These are phyloP conservation scores for Vigna nakashimae DNA, from an alignment of 306 rosid species.

Conservation along the genomic window DNA sequence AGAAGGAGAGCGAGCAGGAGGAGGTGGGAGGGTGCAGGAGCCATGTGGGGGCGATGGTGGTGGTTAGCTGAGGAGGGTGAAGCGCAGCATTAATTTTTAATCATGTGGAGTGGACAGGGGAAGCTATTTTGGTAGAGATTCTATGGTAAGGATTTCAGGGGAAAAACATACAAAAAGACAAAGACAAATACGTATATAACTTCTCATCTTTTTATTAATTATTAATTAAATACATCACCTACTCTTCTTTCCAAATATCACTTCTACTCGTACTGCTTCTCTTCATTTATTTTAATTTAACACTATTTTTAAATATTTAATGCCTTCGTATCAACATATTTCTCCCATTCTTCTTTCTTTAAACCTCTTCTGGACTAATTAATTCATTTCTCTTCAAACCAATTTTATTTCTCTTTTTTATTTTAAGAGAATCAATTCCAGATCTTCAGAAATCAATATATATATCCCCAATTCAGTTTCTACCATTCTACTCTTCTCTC, in stretches of 20 bases:
- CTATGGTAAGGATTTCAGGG: conserved; percentile 48
- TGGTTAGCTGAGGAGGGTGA: conserved; percentile 25
- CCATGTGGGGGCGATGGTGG: conserved; percentile 48
- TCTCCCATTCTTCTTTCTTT: too few species aligned
- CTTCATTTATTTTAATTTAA: too few species aligned
- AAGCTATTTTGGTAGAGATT: conserved; percentile 49
- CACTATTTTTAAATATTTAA: background rate
- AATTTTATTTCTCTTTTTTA: too few species aligned
- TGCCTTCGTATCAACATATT: background rate
- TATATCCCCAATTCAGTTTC: too few species aligned
- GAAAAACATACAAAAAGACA: conserved; percentile 38
- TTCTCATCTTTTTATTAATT: background rate
- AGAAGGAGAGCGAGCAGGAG: background rate
- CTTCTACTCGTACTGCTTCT: background rate
- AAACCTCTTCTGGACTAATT: too few species aligned
- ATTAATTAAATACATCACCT: background rate
- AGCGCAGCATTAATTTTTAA: conserved; percentile 31
- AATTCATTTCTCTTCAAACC: too few species aligned
- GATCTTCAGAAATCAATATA: too few species aligned
- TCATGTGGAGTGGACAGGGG: conserved; percentile 34
- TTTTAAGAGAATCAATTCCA: too few species aligned
- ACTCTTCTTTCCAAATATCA: background rate
- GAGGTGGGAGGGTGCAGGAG: background rate
- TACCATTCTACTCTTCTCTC: too few species aligned
- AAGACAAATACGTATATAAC: conserved; percentile 28